Evolutionary conservation across 805 yeast genomes (phyloP).

Genomic region (Saturnispora hagleri): DNA sequence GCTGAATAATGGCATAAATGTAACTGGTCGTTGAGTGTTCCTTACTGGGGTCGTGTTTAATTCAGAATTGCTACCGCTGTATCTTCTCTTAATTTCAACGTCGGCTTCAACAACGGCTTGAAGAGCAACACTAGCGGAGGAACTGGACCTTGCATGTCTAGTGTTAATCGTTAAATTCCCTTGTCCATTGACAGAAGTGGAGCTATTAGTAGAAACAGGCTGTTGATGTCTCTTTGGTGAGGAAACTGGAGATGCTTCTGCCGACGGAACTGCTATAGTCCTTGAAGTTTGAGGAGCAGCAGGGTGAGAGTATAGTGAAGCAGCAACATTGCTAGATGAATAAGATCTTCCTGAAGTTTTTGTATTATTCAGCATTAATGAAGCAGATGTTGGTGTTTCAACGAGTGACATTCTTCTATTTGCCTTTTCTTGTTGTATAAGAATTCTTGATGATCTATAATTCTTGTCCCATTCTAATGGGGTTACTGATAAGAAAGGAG

Average conservation of each 20-base stretch:
- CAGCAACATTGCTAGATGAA: slow-evolving; percentile 31
- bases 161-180: not conserved
- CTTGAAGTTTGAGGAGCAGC: slow-evolving; percentile 60
- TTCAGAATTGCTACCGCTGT: slow-evolving; percentile 21
- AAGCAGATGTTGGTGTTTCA: slow-evolving; percentile 35
- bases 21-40: slow-evolving; percentile 24
- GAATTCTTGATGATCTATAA: slow-evolving; percentile 33
- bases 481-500: slow-evolving; percentile 69
- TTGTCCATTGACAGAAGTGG: not conserved
- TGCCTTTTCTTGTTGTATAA: slow-evolving; percentile 19
- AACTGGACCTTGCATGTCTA: slow-evolving; percentile 23
- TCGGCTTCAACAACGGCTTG: slow-evolving; percentile 70
- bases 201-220: not conserved
- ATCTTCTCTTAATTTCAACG: slow-evolving; percentile 26
- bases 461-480: slow-evolving; percentile 86
- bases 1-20: slow-evolving; percentile 18
- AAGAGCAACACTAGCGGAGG: slow-evolving; percentile 57
- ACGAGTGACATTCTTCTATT: slow-evolving; percentile 35
- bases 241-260: slow-evolving; percentile 20
- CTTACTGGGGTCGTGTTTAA: slow-evolving; percentile 12
- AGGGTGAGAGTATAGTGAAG: slow-evolving; percentile 39
- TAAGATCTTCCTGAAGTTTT: slow-evolving; percentile 27
- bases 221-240: slow-evolving; percentile 17
- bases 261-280: slow-evolving; percentile 26
- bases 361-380: slow-evolving; percentile 26